Conservation (phyloP, 2,329 filamentous ascomycete species). For the Bipolaris gigantea region DNA sequence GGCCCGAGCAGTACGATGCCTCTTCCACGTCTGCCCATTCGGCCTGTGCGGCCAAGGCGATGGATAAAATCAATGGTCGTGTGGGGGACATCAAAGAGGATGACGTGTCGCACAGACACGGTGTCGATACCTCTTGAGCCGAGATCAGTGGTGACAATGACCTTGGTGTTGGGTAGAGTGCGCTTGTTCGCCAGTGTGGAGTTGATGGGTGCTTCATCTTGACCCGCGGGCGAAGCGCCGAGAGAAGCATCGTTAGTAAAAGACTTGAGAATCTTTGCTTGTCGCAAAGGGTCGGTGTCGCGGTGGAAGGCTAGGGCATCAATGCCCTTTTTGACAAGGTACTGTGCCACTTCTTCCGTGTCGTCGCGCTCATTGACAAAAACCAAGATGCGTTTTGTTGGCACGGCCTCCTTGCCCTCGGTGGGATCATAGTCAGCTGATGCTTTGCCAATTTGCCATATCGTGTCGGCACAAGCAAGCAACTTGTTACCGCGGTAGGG, state of each 20-base stretch:
- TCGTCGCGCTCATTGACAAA: constrained; percentile 97
- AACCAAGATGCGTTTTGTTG: constrained; percentile 84
- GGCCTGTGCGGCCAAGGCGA: constrained; percentile 83
- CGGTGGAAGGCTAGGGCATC: constrained; percentile 83
- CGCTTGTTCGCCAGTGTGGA: constrained; percentile 33
- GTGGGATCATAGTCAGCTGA: constrained; percentile 48
- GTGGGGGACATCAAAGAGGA: constrained; percentile 96
- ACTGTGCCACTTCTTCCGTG: constrained; percentile 77
- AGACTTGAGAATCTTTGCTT: constrained; percentile 72
- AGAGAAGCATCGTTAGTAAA: constrained; percentile 55
- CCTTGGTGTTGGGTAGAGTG: constrained; percentile 75
- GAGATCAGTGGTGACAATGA: constrained; percentile 91
- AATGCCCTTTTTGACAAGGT: constrained; percentile 81
- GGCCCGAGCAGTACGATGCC: constrained; percentile 90
- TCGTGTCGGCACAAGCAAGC: constrained; percentile 90
- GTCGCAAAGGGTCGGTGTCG: constrained; percentile 76
- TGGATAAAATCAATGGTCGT: constrained; percentile 99
- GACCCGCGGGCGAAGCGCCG: not conserved
- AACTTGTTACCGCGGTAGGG: constrained; percentile 92
- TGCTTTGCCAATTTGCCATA: constrained; percentile 89
- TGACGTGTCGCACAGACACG: constrained; percentile 83
- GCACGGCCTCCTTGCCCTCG: constrained; percentile 57
- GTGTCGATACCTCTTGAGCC: constrained; percentile 94
- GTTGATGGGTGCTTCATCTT: not conserved
- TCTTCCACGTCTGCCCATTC: constrained; percentile 87